Conservation (phyloP, 306 rosid species). For the Medicago arabica region DNA sequence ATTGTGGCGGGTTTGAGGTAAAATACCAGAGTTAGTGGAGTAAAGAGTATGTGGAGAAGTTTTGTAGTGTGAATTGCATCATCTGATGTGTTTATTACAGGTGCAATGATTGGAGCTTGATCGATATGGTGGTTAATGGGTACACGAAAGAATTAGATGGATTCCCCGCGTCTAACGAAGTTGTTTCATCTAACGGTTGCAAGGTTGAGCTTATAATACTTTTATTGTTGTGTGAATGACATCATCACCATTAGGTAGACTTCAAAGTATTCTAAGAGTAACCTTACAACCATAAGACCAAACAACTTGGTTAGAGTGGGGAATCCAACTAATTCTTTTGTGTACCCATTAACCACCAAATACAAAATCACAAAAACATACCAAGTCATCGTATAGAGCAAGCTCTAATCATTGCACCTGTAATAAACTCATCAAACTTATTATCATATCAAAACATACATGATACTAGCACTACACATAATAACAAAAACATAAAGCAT, state of each 20-base stretch:
- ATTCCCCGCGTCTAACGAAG: too few relatives aligned
- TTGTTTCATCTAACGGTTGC: too few relatives aligned
- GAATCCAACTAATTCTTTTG: slow-evolving; percentile 23
- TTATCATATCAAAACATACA: background rate
- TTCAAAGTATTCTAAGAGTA: too few relatives aligned
- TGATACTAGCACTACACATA: slow-evolving; percentile 2
- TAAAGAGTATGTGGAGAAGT: too few relatives aligned
- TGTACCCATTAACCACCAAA: slow-evolving; percentile 68
- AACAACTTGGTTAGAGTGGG: too few relatives aligned
- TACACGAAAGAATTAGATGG: too few relatives aligned
- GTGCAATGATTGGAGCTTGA: slow-evolving; percentile 82
- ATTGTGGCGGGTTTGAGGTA: too few relatives aligned
- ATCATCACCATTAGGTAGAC: too few relatives aligned
- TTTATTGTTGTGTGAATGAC: slow-evolving; percentile 17
- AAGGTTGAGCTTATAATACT: too few relatives aligned
- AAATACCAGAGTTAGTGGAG: too few relatives aligned
- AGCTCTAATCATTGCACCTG: slow-evolving; percentile 86
- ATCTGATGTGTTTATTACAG: slow-evolving; percentile 47
- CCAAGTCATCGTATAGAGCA: slow-evolving; percentile 91
- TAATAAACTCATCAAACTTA: slow-evolving; percentile 23
- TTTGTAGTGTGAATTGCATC: background rate
- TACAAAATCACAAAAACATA: slow-evolving; percentile 74
- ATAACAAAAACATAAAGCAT: background rate
- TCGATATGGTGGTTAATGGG: slow-evolving; percentile 74
- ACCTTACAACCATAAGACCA: too few relatives aligned